Base-by-base conservation (phyloP, 1,284 basidiomycete genomes). In the Golubevia pallescens region DNA sequence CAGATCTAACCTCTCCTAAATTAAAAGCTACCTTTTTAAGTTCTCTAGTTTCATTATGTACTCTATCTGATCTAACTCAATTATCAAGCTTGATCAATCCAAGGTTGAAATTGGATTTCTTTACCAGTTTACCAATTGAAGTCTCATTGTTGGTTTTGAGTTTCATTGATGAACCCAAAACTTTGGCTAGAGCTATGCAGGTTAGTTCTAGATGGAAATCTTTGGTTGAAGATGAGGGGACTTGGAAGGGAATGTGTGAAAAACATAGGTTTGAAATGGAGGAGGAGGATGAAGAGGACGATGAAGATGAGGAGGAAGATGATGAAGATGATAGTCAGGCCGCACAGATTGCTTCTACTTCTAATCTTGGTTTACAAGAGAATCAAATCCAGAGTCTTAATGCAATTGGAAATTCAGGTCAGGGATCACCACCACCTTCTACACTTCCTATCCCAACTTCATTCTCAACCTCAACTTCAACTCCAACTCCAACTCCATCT, bases 61-160 rank as follows among this genome's bases (percentile, higher is more conserved):
- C 90, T 1, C 89, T 91, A 1, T 87, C 90, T 7, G 93, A 97
- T 78, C 90, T 97, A 13, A 88, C 93, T 14, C 92, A 92, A 81
- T 88, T 97, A 64, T 92, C 92, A 0, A 89, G 87, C 21, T 85
- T 87, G 62, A 92, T 97, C 82, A 88, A 91, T 0, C 93, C 94
- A 0, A 89, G 92, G 34, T 90, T 97, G 73, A 92, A 93, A 80
- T 90, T 93, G 4, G 95, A 98, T 84, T 95, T 96, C 82, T 88
- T 97, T 23, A 87, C 88, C 3, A 90, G 92, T 28, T 88, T 98
- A 0, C 96, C 96, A 0, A 87, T 90, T 16, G 96, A 99, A 86
- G 88, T 99, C 38, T 90, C 91, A 0, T 86, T 97, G 24, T 90
- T 94, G 78, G 90, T 96, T 62, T 88, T 98, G 61, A 87, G 88